These are phyloP conservation scores for Saccharomyces pastorianus DNA, from an alignment of 1,139 yeast genomes.

Conservation along the genomic window DNA sequence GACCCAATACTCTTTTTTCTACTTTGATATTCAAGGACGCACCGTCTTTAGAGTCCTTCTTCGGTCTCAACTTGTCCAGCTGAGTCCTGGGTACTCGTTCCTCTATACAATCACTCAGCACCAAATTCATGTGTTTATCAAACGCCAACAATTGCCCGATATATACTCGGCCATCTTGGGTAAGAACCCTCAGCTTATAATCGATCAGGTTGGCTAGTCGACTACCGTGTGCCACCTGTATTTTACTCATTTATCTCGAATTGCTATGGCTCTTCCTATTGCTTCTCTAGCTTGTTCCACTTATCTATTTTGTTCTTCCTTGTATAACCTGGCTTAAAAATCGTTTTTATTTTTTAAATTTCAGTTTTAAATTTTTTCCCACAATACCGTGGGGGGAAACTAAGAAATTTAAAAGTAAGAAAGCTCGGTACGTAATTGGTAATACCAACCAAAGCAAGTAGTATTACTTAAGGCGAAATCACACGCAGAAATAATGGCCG, in stretches of 20 bases:
- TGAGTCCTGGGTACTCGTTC: slow-evolving; percentile 60
- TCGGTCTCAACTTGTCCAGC: slow-evolving; percentile 38
- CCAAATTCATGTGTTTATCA: slow-evolving; percentile 83
- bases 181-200: slow-evolving; percentile 63
- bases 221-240: slow-evolving; percentile 22
- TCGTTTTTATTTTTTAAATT: background rate
- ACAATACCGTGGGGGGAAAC: background rate
- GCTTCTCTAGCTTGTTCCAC: background rate
- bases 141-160: slow-evolving; percentile 80
- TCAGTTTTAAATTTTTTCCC: background rate
- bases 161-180: slow-evolving; percentile 67
- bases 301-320: background rate
- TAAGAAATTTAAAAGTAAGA: background rate
- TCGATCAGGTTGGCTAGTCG: slow-evolving; percentile 62
- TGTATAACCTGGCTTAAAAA: background rate
- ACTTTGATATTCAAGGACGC: slow-evolving; percentile 15
- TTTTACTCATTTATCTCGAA: slow-evolving; percentile 8
- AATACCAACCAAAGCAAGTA: slow-evolving; percentile 7
- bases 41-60: slow-evolving; percentile 15
- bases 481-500: slow-evolving; percentile 8
- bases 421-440: background rate
- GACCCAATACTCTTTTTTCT: slow-evolving; percentile 63
- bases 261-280: background rate
- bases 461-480: no score
- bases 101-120: slow-evolving; percentile 79